Percentiles rank a stretch among this genome's conserved stretches.
Conservation (phyloP, 108 stramenopile genomes). For the Mediolabrus comicus region DNA sequence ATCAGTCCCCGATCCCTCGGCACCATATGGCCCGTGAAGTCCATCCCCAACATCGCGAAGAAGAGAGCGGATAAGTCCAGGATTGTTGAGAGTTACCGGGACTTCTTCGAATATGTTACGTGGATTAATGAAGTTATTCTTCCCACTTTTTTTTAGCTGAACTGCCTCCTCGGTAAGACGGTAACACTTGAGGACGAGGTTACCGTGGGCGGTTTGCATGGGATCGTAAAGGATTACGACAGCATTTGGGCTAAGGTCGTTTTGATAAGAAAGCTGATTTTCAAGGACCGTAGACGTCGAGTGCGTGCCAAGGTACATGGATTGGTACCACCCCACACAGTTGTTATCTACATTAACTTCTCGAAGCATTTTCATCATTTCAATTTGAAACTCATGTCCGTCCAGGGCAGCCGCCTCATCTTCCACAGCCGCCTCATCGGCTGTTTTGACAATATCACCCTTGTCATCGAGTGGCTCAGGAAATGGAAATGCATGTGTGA, state of each 20-base stretch:
- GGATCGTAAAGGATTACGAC: constrained; percentile 98
- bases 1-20: constrained; percentile 33
- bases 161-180: constrained; percentile 90
- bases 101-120: constrained; percentile 91
- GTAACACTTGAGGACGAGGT: constrained; percentile 89
- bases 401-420: constrained; percentile 65
- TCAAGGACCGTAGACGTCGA: constrained; percentile 86
- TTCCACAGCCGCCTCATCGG: constrained; percentile 60
- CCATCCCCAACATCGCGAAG: constrained; percentile 76
- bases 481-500: constrained; percentile 93
- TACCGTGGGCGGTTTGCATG: constrained; percentile 88
- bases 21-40: constrained; percentile 41
- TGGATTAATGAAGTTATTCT: constrained; percentile 75
- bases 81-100: constrained; percentile 88
- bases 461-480: constrained; percentile 61
- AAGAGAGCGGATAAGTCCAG: constrained; percentile 83
- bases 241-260: constrained; percentile 91
- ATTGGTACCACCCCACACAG: constrained; percentile 99
- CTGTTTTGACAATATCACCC: constrained; percentile 42
- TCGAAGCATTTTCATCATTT: constrained; percentile 99
- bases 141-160: constrained; percentile 59
- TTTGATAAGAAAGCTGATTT: constrained; percentile 94
- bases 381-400: constrained; percentile 88
- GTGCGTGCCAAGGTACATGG: constrained; percentile 94
- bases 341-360: constrained; percentile 99